A percentile compares a stretch with the other conserved stretches of the same genome.
These are phyloP conservation scores for carrot (Daucus carota) DNA, from an alignment of 129 eudicot genomes.

Conservation along the genomic window DH1_v3.0 NC_030389.2:44405501-44406000, in stretches of 20 bases:
- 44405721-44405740: constrained; percentile 74
- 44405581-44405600: constrained; percentile 62
- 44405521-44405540: constrained; percentile 79
- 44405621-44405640: constrained; percentile 44
- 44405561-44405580: constrained; percentile 44
- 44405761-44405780: constrained; percentile 43
- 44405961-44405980: no score
- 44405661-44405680: constrained; percentile 36
- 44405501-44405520: constrained; percentile 76
- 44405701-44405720: constrained; percentile 66
- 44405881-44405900: not conserved
- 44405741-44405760: constrained; percentile 36
- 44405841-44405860: constrained; percentile 34
- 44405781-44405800: constrained; percentile 32
- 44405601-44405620: constrained; percentile 59
- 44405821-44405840: constrained; percentile 56
- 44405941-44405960: no score
- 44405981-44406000: no score
- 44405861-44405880: constrained; percentile 40
- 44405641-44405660: constrained; percentile 74
- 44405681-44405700: constrained; percentile 30
- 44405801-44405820: constrained; percentile 24
- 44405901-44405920: no score
- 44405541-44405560: constrained; percentile 52
- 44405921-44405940: no score